Evolutionary conservation across 2,329 filamentous ascomycete genomes (phyloP).

Genomic region (Chaetomium globosum): DNA sequence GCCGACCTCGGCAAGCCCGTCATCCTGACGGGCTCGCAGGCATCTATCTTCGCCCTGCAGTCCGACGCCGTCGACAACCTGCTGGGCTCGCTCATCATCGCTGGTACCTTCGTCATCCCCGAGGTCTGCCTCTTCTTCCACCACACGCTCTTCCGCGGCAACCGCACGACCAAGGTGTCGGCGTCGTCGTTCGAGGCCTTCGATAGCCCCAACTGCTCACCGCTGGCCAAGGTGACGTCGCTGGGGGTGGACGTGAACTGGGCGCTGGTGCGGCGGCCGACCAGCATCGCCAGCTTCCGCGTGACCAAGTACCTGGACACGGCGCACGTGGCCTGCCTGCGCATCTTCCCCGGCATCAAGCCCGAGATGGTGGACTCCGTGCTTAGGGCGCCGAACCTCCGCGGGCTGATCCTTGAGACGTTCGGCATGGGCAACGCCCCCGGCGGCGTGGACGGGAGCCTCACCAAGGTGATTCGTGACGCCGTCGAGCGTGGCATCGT

Average conservation of each 20-base stretch:
- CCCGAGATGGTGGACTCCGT: constrained; percentile 92
- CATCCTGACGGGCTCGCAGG: constrained; percentile 79
- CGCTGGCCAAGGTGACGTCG: constrained; percentile 79
- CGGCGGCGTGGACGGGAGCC: constrained; percentile 74
- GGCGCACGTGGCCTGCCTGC: constrained; percentile 84
- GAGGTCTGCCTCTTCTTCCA: constrained; percentile 95
- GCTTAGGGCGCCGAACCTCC: constrained; percentile 71
- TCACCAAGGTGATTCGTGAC: constrained; percentile 75
- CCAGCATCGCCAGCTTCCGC: constrained; percentile 70
- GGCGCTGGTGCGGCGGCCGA: constrained; percentile 74
- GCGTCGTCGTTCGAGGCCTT: constrained; percentile 87
- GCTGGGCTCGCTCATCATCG: constrained; percentile 83
- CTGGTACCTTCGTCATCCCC: constrained; percentile 88
- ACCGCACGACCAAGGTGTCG: constrained; percentile 84
- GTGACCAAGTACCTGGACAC: constrained; percentile 78
- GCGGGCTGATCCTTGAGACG: constrained; percentile 83
- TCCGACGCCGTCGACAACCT: constrained; percentile 91
- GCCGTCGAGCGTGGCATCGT: constrained; percentile 80
- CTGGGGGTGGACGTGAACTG: constrained; percentile 80
- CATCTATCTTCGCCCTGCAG: constrained; percentile 86
- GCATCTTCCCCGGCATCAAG: constrained; percentile 89
- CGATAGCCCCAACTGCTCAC: constrained; percentile 80
- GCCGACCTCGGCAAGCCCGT: constrained; percentile 88
- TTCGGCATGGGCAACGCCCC: constrained; percentile 94
- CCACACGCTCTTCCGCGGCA: constrained; percentile 85